Percentiles rank a stretch among this genome's conserved stretches.
Evolutionary conservation across 2,329 filamentous ascomycete species (phyloP).

Genomic region (Diaporthe capsici): DNA sequence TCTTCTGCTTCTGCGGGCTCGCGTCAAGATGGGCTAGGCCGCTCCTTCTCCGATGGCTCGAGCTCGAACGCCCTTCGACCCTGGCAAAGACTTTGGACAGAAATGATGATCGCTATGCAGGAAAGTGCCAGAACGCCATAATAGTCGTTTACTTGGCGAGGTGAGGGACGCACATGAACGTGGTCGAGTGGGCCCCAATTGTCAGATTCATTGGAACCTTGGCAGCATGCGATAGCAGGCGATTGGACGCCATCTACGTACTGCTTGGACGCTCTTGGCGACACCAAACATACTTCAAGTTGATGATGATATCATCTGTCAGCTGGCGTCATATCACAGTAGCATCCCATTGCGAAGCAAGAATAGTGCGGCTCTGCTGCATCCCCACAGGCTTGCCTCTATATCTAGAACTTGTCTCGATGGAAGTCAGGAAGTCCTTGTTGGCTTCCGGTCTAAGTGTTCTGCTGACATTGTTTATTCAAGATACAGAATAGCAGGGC

Average conservation of each 20-base stretch:
- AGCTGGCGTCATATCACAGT: not conserved
- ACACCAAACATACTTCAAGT: not conserved
- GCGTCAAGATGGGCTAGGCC: not conserved
- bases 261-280: not conserved
- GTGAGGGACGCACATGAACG: not conserved
- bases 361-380: conserved; percentile 1
- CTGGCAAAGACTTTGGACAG: not conserved
- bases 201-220: not conserved
- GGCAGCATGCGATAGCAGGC: not conserved
- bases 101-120: not conserved
- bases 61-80: no score
- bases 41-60: not conserved
- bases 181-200: not conserved
- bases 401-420: not conserved
- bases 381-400: not conserved
- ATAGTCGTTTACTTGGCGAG: not conserved
- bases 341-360: not conserved
- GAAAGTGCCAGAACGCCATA: no score
- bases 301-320: conserved; percentile 1
- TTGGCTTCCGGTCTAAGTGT: not conserved
- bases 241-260: not conserved
- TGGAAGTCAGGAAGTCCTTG: not conserved
- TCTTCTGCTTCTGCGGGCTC: not conserved
- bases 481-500: not conserved
- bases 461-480: no score